Evolutionary conservation across 768 basidiomycete species (phyloP).

Genomic region (Kwoniella sp.): DNA sequence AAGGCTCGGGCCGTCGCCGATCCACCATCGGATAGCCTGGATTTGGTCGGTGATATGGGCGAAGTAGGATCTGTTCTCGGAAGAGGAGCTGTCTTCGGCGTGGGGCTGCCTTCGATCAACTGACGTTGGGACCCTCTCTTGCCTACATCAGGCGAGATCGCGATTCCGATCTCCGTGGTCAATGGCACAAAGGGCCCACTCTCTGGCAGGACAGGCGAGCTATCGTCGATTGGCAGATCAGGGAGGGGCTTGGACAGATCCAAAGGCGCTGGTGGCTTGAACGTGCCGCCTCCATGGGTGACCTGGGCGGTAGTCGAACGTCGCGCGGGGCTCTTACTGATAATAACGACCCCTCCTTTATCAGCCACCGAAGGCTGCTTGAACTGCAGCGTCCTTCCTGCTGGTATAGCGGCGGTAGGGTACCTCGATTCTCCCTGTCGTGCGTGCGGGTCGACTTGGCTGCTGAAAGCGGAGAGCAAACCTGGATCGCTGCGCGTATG

Average conservation of each 20-base stretch:
- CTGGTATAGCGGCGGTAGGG: slow-evolving; percentile 5
- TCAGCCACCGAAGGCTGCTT: slow-evolving; percentile 27
- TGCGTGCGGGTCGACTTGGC: background rate
- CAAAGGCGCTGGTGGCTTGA: slow-evolving; percentile 11
- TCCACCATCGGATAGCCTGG: slow-evolving; percentile 18
- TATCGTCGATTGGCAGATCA: slow-evolving; percentile 14
- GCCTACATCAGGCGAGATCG: slow-evolving; percentile 31
- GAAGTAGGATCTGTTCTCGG: slow-evolving; percentile 4
- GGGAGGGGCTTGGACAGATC: slow-evolving; percentile 25
- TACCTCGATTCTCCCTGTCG: slow-evolving; percentile 11
- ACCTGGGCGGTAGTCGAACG: background rate
- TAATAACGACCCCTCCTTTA: slow-evolving; percentile 25
- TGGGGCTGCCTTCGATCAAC: background rate
- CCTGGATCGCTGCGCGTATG: slow-evolving; percentile 20
- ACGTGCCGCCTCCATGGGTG: background rate
- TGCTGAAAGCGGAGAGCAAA: slow-evolving; percentile 7
- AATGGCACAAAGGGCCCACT: slow-evolving; percentile 10
- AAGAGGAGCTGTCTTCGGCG: slow-evolving; percentile 10
- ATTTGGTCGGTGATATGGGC: slow-evolving; percentile 12
- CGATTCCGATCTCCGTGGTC: slow-evolving; percentile 31
- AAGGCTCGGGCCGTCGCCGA: slow-evolving; percentile 38
- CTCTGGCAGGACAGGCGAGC: slow-evolving; percentile 6
- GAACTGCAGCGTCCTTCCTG: slow-evolving; percentile 25
- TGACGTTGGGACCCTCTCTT: background rate
- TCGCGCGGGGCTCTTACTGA: slow-evolving; percentile 5